phyloP scores from a whole-genome alignment of 306 rosid species.

The Myrica gale region DNA sequence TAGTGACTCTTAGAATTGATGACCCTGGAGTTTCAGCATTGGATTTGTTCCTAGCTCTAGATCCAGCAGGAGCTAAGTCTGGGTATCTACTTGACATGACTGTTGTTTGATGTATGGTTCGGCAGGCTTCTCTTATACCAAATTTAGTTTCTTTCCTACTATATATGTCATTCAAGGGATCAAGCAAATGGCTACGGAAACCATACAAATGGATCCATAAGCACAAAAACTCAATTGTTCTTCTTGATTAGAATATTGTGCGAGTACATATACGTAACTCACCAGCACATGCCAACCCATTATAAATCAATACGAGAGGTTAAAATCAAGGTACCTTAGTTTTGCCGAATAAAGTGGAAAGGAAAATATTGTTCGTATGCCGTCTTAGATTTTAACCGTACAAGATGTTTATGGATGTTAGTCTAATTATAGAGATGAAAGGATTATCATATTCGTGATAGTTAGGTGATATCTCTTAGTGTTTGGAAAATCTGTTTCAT shows the following conservation, averaged over 20 bases:
- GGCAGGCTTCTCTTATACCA: not conserved
- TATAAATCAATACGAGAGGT: too few species aligned
- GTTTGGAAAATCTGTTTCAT: not conserved
- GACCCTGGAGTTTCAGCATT: not conserved
- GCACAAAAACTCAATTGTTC: too few species aligned
- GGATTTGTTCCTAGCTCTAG: not conserved
- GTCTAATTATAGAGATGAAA: not conserved
- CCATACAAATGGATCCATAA: not conserved
- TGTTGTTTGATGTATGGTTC: not conserved
- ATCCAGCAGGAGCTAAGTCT: not conserved
- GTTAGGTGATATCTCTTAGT: not conserved
- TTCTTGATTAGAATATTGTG: too few species aligned
- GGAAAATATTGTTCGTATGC: not conserved
- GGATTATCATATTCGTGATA: not conserved
- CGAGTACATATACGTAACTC: too few species aligned
- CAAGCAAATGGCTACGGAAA: too few species aligned
- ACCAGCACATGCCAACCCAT: too few species aligned
- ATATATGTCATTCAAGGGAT: too few species aligned
- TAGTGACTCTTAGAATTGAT: not conserved
- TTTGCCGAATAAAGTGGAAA: not conserved
- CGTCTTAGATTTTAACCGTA: not conserved
- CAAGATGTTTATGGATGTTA: not conserved
- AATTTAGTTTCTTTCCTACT: not conserved
- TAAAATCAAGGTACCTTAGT: too few species aligned
- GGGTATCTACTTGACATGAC: not conserved